Evolutionary conservation across 2,329 filamentous ascomycete genomes (phyloP), one percentile per base, ranked within the genome.

Genomic region (Dothideomycetes sp.): DNA sequence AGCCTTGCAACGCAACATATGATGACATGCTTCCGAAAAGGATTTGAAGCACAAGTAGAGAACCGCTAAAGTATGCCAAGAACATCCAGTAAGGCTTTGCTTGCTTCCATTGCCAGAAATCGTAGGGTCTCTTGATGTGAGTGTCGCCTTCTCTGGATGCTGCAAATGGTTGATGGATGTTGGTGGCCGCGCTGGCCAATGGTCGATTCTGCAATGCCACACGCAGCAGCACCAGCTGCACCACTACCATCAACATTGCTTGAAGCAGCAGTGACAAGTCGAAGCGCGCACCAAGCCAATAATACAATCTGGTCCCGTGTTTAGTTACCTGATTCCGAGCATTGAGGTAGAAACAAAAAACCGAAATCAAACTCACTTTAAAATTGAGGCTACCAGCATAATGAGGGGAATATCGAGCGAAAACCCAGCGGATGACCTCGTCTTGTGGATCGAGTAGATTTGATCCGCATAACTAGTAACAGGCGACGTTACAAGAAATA

Each of bases 71-170:
- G 63, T 82, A 84, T 29, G 76, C 63, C 19, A 91, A 57, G 54
- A 86, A 86, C 43, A 80, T 71, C 84, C 84, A 93, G 64, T 89
- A 88, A 65, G 82, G 82, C 52, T 78, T 78, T 5, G 78, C 70
- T 15, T 74, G 76, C 43, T 77, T 72, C 84, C 84, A 89, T 60
- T 84, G 82, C 84, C 84, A 89, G 59, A 89, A 89, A 53, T 78
- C 74, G 56, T 79, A 88, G 1, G 84, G 84, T 17, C 84, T 68
- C 46, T 67, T 68, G 41, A 61, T 55, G 54, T 48, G 58, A 44
- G 55, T 64, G 58, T 62, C 43, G 55, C 40, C 64, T 53, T 43
- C 64, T 53, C 47, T 8, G 57, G 63, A 47, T 69, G 71, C 73
- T 2, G 73, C 67, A 57, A 88, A 87, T 10, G 84, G 83, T 29